Conservation (phyloP, 2,329 filamentous ascomycete species). For the Colletotrichum sp. region DNA sequence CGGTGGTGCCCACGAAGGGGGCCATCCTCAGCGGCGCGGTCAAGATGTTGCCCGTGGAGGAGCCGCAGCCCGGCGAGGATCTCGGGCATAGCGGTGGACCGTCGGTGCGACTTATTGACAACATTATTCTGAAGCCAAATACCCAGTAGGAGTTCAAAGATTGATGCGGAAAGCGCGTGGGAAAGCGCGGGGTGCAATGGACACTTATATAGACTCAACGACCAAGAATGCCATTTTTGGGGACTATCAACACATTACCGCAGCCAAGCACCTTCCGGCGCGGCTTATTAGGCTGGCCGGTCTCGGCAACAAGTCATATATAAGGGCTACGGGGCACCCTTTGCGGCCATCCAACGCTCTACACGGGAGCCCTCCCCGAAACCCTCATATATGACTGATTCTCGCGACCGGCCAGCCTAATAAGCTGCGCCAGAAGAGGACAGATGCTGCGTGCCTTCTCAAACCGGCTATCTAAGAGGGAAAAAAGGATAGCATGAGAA, state of each 20-base stretch:
- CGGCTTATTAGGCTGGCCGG: not conserved
- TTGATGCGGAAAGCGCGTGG: not conserved
- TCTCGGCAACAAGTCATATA: not conserved
- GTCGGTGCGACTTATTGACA: slow-evolving; percentile 89
- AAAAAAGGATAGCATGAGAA: not conserved
- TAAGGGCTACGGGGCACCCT: not conserved
- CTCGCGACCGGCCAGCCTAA: not conserved
- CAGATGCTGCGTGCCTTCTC: not conserved
- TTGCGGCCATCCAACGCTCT: not conserved
- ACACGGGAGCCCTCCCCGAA: not conserved
- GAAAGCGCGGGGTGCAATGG: not conserved
- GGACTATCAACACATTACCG: not conserved
- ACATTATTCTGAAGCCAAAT: slow-evolving; percentile 72
- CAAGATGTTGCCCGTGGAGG: slow-evolving; percentile 85
- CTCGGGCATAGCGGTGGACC: slow-evolving; percentile 76
- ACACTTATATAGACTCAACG: not conserved
- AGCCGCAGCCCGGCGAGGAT: slow-evolving; percentile 72
- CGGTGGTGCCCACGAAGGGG: slow-evolving; percentile 72
- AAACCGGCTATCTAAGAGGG: not conserved
- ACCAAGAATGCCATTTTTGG: not conserved
- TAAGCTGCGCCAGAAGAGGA: not conserved
- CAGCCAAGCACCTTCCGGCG: not conserved
- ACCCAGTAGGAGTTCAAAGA: slow-evolving; percentile 1
- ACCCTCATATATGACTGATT: not conserved
- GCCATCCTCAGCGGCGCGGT: slow-evolving; percentile 90